phyloP scores from a whole-genome alignment of 164 flowering plant species.

The Vitis rotundifolia region DNA sequence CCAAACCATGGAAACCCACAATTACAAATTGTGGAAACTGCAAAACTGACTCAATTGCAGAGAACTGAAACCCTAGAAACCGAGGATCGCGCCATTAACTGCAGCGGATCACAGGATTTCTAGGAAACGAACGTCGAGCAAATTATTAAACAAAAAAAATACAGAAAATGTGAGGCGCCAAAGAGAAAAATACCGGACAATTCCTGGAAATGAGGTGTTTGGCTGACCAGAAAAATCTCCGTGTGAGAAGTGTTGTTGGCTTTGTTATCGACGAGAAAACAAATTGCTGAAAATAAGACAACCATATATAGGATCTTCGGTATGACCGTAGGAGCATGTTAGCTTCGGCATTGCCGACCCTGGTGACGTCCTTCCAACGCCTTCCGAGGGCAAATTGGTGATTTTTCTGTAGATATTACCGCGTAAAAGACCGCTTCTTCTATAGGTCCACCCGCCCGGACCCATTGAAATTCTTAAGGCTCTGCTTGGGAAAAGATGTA shows the following conservation, averaged over 20 bases:
- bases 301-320: not conserved
- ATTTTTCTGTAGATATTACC: not conserved
- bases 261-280: too few relatives aligned
- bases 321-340: not conserved
- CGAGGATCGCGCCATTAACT: slow-evolving; percentile 18
- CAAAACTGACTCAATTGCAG: too few relatives aligned
- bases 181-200: not conserved
- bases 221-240: slow-evolving; percentile 6
- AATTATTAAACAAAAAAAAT: not conserved
- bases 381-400: not conserved
- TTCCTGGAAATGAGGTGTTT: not conserved
- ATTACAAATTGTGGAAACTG: not conserved
- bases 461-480: not conserved
- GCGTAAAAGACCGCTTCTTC: slow-evolving; percentile 10
- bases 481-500: not conserved
- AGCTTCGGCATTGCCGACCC: not conserved
- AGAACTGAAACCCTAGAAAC: slow-evolving; percentile 1
- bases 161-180: not conserved
- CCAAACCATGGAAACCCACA: not conserved
- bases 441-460: not conserved
- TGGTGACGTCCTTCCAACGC: not conserved
- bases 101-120: slow-evolving; percentile 22
- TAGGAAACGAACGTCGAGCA: not conserved
- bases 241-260: not conserved
- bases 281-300: too few relatives aligned